Evolutionary conservation across 441 rosid genomes (phyloP).

Genomic region (Isatis lusitanica): DNA sequence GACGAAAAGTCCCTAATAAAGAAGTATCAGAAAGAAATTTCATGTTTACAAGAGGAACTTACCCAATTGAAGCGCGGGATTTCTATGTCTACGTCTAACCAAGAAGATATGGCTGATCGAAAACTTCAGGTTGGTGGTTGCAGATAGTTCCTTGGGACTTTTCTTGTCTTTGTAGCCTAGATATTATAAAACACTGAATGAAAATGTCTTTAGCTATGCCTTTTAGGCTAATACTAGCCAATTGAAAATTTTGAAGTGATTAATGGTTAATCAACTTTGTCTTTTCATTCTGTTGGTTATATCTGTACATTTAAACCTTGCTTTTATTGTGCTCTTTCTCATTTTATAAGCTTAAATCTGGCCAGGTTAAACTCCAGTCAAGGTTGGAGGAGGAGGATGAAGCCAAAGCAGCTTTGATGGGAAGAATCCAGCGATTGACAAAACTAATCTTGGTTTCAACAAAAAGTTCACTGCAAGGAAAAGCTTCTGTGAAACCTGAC

Average conservation of each 20-base stretch:
- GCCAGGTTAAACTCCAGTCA: conserved; percentile 85
- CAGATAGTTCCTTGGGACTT: conserved; percentile 14
- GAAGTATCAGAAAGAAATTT: conserved; percentile 90
- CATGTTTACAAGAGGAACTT: conserved; percentile 79
- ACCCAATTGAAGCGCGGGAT: conserved; percentile 68
- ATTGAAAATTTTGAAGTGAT: not conserved
- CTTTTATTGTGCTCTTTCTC: conserved; percentile 25
- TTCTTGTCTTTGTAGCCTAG: conserved; percentile 1
- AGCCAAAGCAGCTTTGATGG: conserved; percentile 93
- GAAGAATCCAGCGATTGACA: conserved; percentile 92
- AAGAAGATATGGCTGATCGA: conserved; percentile 77
- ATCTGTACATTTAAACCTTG: conserved; percentile 5
- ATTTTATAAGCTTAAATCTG: conserved; percentile 72
- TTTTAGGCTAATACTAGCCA: not conserved
- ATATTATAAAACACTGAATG: not conserved
- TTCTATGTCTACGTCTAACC: conserved; percentile 51
- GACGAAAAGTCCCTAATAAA: conserved; percentile 96
- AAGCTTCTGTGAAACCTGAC: conserved; percentile 60
- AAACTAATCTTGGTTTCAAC: conserved; percentile 94
- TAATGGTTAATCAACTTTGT: not conserved
- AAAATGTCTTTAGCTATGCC: not conserved
- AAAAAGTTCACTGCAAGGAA: conserved; percentile 70
- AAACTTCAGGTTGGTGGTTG: conserved; percentile 80
- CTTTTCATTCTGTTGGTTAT: conserved; percentile 9
- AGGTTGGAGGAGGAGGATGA: conserved; percentile 94